These are phyloP conservation scores for Colletotrichum noveboracense DNA, from an alignment of 2,329 filamentous ascomycete species.

Conservation along the genomic window DNA sequence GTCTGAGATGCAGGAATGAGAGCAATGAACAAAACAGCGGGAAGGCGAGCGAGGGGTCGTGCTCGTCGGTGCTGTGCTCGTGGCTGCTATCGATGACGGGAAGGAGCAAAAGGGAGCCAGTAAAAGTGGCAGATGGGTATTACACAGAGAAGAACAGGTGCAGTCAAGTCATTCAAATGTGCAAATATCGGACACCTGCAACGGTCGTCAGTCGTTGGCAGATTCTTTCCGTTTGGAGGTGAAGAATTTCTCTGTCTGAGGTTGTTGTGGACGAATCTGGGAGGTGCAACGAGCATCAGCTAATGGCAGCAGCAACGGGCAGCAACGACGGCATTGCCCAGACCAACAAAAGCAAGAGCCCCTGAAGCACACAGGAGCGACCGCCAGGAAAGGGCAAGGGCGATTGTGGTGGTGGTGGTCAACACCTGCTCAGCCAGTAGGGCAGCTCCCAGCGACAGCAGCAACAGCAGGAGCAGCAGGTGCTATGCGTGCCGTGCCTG, in stretches of 20 bases:
- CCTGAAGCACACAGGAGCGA: conserved; percentile 16
- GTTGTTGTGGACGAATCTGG: background rate
- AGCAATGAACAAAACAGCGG: background rate
- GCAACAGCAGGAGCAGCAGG: background rate
- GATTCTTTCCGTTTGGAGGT: background rate
- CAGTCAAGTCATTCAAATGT: background rate
- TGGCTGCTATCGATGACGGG: background rate
- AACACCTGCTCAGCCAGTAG: background rate
- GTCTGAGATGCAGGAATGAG: background rate
- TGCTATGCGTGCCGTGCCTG: background rate
- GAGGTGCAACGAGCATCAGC: background rate
- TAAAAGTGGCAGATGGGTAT: background rate
- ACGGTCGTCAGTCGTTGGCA: background rate
- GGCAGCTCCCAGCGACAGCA: background rate
- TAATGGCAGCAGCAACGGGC: background rate
- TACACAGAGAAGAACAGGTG: background rate
- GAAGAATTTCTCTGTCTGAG: conserved; percentile 3
- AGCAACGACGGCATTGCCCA: background rate
- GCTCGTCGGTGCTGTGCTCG: background rate
- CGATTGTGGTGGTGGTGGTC: background rate
- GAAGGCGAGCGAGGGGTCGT: background rate
- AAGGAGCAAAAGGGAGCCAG: background rate
- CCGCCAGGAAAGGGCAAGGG: background rate
- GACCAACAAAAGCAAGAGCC: conserved; percentile 15
- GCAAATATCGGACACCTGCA: background rate